Percentiles rank a stretch among this genome's conserved stretches.
Conservation (phyloP, 768 basidiomycete species). For the Phylloporus sp. region DNA sequence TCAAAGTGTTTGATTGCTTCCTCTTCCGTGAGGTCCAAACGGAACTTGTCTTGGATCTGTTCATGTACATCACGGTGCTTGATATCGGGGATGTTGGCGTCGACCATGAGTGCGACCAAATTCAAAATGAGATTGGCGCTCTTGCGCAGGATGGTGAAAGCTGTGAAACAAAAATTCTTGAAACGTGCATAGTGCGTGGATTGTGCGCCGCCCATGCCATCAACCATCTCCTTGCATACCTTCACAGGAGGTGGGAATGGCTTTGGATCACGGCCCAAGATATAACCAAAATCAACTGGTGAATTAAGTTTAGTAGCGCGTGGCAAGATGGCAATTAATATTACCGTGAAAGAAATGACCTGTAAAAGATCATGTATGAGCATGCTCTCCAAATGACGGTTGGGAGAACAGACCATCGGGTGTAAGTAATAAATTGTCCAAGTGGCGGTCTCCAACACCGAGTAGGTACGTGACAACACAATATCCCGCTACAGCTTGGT, state of each 20-base stretch:
- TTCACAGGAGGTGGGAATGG: constrained; percentile 98
- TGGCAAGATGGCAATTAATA: constrained; percentile 7
- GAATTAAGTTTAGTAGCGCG: constrained; percentile 8
- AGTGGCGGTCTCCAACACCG: constrained; percentile 94
- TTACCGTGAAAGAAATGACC: constrained; percentile 96
- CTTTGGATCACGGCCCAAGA: constrained; percentile 95
- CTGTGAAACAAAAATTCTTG: constrained; percentile 97
- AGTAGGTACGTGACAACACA: constrained; percentile 95
- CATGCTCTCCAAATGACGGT: background rate
- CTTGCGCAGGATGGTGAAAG: constrained; percentile 93
- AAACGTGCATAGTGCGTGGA: constrained; percentile 96
- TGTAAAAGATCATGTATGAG: constrained; percentile 21
- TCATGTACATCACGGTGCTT: constrained; percentile 84
- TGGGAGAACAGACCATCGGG: constrained; percentile 66
- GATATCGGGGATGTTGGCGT: constrained; percentile 97
- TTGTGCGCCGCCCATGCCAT: constrained; percentile 97
- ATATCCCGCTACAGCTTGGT: constrained; percentile 72
- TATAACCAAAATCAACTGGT: constrained; percentile 96
- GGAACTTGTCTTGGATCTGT: constrained; percentile 95
- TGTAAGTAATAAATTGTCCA: constrained; percentile 90
- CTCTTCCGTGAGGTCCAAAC: constrained; percentile 90
- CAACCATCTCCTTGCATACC: constrained; percentile 99
- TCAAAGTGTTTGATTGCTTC: constrained; percentile 98
- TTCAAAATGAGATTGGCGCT: constrained; percentile 97
- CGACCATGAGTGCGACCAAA: constrained; percentile 94